A percentile compares a stretch with the other conserved stretches of the same genome.
These are phyloP conservation scores for Eucalyptus regnans DNA, from an alignment of 345 rosid genomes.

Conservation along the genomic window DNA sequence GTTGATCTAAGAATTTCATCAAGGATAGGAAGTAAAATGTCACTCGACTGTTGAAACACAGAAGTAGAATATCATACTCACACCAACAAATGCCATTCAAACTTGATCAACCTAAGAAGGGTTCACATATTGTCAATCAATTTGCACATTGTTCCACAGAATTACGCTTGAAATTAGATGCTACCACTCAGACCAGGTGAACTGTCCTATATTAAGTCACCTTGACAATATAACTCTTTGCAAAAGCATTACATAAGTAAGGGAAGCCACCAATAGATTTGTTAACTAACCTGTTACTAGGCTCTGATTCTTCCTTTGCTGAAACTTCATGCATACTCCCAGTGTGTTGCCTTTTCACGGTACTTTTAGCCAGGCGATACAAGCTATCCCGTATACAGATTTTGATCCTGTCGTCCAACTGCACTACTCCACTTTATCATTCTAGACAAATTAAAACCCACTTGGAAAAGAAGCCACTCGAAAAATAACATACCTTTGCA, in stretches of 20 bases:
- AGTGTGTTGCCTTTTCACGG: conserved; percentile 59
- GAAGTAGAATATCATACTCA: neutral
- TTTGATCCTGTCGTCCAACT: conserved; percentile 69
- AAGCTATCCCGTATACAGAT: conserved; percentile 88
- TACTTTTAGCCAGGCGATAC: conserved; percentile 88
- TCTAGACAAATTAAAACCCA: neutral
- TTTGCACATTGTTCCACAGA: neutral
- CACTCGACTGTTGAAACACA: neutral
- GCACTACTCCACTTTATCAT: conserved; percentile 10
- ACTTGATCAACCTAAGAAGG: neutral
- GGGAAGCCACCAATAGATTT: neutral
- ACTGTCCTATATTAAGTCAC: neutral
- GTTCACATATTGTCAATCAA: neutral
- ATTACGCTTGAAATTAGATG: neutral
- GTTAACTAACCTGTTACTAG: conserved; percentile 34
- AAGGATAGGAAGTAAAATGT: neutral
- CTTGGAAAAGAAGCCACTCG: neutral
- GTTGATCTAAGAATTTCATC: neutral
- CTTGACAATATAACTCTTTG: neutral
- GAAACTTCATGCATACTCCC: conserved; percentile 31
- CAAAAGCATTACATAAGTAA: neutral
- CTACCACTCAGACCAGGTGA: neutral
- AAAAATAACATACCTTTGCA: conserved; percentile 46
- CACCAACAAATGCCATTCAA: neutral
- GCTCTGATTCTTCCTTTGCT: conserved; percentile 22